Conservation (phyloP, 352 stramenopile genomes). For the Phytophthora constricta region DNA sequence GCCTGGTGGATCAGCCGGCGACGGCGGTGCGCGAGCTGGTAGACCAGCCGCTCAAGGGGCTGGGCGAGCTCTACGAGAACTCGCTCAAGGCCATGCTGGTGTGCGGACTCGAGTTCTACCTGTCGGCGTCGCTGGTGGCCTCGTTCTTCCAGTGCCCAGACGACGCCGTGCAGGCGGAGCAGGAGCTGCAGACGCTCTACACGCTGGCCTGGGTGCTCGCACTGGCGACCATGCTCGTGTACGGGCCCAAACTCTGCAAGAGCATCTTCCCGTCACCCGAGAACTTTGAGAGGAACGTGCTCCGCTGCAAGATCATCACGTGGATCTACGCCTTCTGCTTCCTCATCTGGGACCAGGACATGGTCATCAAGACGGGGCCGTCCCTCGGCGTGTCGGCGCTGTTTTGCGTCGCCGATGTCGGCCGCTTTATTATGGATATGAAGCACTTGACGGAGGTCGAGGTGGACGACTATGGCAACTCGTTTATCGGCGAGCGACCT, state of each 20-base stretch:
- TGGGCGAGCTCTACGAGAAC: slow-evolving; percentile 52
- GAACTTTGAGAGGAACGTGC: slow-evolving; percentile 73
- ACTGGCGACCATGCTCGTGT: slow-evolving; percentile 54
- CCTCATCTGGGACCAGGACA: slow-evolving; percentile 76
- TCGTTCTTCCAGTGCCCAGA: slow-evolving; percentile 79
- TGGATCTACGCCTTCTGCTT: slow-evolving; percentile 68
- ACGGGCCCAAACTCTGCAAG: slow-evolving; percentile 53
- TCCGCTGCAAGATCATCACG: slow-evolving; percentile 71
- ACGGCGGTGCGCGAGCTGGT: slow-evolving; percentile 36
- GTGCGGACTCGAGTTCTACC: slow-evolving; percentile 69
- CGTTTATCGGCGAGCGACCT: slow-evolving; percentile 32
- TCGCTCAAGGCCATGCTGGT: slow-evolving; percentile 72
- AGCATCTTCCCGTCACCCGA: slow-evolving; percentile 55
- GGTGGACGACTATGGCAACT: slow-evolving; percentile 62
- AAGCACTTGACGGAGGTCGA: slow-evolving; percentile 69
- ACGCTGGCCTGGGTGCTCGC: slow-evolving; percentile 63
- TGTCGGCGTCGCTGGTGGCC: slow-evolving; percentile 71
- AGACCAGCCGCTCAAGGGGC: slow-evolving; percentile 44
- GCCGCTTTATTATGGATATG: slow-evolving; percentile 80
- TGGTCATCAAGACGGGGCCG: slow-evolving; percentile 73
- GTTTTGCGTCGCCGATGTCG: slow-evolving; percentile 72
- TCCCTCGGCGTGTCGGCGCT: slow-evolving; percentile 72
- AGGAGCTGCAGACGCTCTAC: slow-evolving; percentile 79
- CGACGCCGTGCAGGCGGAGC: slow-evolving; percentile 49
- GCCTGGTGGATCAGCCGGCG: not conserved